Evolutionary conservation across 23 red algal genomes (phyloP), one percentile per base, ranked within the genome.

Genomic region (Gracilaria gracilis): DNA sequence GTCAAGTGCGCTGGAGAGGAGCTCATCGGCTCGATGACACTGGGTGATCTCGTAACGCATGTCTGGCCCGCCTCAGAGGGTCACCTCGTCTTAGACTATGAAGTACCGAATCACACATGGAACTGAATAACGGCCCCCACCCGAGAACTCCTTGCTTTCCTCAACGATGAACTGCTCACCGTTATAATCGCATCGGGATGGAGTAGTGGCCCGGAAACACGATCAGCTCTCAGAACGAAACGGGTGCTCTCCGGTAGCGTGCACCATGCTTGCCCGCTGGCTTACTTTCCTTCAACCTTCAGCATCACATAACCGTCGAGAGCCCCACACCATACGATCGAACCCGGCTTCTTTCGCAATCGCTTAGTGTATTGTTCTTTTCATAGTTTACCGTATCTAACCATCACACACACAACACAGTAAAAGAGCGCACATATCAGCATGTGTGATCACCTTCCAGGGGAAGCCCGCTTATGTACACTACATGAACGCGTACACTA

Each of bases 11-110:
- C 32, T 32, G 84, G 47, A 23, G 69, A 88, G 71, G 67, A 88
- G 16, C 70, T 88, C 29, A 47, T 48, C 14, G 84, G 49, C 16
- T 20, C 21, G 5, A 88, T 88, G 84, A 88, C 84, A 5, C 47
- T 88, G 28, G 70, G 66, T 59, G 58, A 88, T 40, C 66, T 88
- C 17, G 67, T 75, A 9, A 35, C 65, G 16, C 67, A 88, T 64
- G 84, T 88, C 14, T 88, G 84, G 84, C 84, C 84, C 24, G 49
- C 59, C 0, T 78, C 84, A 9, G 84, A 75, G 37, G 84, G 84
- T 19, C 84, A 88, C 32, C 39, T 88, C 28, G 35, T 88, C 15
- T 46, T 88, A 13, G 47, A 88, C 55, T 88, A 88, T 51, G 39
- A 77, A 48, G 27, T 77, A 2, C 72, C 72, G 9, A 25, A 69